phyloP scores from a whole-genome alignment of 306 rosid genomes.

The Mucuna pruriens region DNA sequence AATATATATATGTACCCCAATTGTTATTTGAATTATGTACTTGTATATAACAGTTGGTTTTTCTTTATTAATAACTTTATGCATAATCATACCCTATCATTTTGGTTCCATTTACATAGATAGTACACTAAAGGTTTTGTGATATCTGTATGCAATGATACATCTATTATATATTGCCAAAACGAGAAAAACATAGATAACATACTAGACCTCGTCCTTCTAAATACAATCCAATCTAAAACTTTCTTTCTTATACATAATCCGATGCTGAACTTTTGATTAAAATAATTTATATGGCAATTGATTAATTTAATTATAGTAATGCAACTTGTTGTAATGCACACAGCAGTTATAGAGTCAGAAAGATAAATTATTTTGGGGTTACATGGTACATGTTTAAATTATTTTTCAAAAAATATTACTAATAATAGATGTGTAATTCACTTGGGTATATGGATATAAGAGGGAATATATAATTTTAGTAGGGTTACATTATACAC shows the following conservation, averaged over 20 bases:
- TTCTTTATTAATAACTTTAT: not conserved
- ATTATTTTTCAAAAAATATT: not conserved
- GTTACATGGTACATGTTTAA: not conserved
- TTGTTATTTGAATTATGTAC: constrained; percentile 15
- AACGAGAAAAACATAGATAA: not conserved
- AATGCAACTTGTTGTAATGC: not conserved
- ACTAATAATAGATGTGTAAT: not conserved
- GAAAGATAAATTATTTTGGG: not conserved
- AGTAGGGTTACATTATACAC: not conserved
- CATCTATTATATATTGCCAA: constrained; percentile 1
- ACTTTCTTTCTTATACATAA: not conserved
- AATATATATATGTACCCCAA: not conserved
- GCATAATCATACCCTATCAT: not conserved
- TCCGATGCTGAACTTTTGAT: not conserved
- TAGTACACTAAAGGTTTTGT: not conserved
- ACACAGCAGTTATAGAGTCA: not conserved
- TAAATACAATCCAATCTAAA: not conserved
- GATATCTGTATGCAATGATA: constrained; percentile 15
- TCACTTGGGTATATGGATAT: not conserved
- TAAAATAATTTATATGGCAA: not conserved
- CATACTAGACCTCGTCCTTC: constrained; percentile 2
- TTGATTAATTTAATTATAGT: not conserved
- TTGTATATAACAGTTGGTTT: not conserved
- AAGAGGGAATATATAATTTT: not conserved
- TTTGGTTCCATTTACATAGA: not conserved